phyloP scores from a whole-genome alignment of 306 rosid species.

The Cicer judaicum region DNA sequence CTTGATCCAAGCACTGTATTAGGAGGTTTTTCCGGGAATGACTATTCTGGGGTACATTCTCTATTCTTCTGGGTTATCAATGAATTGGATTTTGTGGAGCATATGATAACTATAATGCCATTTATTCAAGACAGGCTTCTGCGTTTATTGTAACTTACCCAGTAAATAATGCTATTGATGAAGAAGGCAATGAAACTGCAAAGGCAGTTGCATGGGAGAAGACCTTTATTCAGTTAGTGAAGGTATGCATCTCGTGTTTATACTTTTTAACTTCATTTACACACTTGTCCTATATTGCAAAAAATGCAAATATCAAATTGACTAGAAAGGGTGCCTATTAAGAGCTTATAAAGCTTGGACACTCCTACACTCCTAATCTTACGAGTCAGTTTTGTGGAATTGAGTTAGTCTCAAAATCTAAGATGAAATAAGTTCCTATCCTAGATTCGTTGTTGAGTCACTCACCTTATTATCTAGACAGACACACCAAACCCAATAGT shows the following conservation, averaged over 20 bases:
- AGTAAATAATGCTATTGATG: conserved; percentile 77
- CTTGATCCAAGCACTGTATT: conserved; percentile 97
- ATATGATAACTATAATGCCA: conserved; percentile 47
- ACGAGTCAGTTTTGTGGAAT: background rate
- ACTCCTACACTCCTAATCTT: background rate
- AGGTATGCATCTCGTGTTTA: conserved; percentile 62
- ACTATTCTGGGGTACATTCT: conserved; percentile 80
- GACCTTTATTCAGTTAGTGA: conserved; percentile 82
- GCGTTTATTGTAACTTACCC: conserved; percentile 90
- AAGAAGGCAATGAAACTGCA: conserved; percentile 70
- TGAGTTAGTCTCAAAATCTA: conserved; percentile 1
- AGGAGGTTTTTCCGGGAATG: conserved; percentile 85
- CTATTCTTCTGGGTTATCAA: conserved; percentile 39
- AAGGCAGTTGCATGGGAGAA: conserved; percentile 97
- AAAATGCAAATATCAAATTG: background rate
- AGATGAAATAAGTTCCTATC: conserved; percentile 6
- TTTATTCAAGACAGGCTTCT: conserved; percentile 76
- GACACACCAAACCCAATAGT: background rate
- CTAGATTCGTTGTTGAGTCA: background rate
- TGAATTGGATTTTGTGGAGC: conserved; percentile 34
- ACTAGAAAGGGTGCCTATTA: background rate
- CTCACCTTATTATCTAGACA: background rate
- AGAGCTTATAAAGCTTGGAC: background rate
- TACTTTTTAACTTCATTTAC: conserved; percentile 30
- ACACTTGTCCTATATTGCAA: background rate